phyloP scores from a whole-genome alignment of 495 filamentous ascomycete species.

The Coniosporium apollinis region DNA sequence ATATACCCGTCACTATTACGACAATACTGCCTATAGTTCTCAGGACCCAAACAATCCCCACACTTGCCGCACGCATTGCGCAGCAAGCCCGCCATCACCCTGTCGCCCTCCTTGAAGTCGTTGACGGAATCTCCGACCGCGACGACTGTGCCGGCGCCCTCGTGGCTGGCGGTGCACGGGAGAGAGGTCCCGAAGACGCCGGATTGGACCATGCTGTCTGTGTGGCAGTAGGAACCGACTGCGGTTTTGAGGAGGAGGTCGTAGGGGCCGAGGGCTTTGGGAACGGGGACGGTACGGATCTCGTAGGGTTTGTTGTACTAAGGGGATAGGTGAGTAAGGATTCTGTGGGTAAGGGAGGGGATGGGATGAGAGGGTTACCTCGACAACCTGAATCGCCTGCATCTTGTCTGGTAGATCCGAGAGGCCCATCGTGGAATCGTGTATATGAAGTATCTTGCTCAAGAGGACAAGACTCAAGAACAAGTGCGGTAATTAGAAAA shows the following conservation, averaged over 20 bases:
- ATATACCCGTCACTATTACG: constrained; percentile 19
- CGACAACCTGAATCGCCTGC: constrained; percentile 14
- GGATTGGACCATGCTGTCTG: constrained; percentile 34
- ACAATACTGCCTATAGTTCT: constrained; percentile 32
- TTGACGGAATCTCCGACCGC: constrained; percentile 27
- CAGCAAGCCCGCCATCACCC: constrained; percentile 32
- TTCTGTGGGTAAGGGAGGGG: neutral
- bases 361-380: constrained; percentile 2
- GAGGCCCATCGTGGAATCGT: constrained; percentile 5
- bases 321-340: neutral
- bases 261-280: constrained; percentile 25
- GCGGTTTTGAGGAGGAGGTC: constrained; percentile 42
- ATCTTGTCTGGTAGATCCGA: constrained; percentile 12
- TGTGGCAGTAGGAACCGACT: constrained; percentile 44
- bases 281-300: constrained; percentile 31
- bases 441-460: no score
- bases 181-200: constrained; percentile 28
- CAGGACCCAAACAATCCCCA: constrained; percentile 28
- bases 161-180: constrained; percentile 39
- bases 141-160: constrained; percentile 39
- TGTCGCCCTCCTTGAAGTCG: constrained; percentile 31
- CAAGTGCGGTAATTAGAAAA: no score
- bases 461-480: no score
- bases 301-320: constrained; percentile 35
- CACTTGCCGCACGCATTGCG: constrained; percentile 33